These are phyloP conservation scores for Boletus sensibilis DNA, from an alignment of 768 basidiomycete genomes.

Conservation along the genomic window DNA sequence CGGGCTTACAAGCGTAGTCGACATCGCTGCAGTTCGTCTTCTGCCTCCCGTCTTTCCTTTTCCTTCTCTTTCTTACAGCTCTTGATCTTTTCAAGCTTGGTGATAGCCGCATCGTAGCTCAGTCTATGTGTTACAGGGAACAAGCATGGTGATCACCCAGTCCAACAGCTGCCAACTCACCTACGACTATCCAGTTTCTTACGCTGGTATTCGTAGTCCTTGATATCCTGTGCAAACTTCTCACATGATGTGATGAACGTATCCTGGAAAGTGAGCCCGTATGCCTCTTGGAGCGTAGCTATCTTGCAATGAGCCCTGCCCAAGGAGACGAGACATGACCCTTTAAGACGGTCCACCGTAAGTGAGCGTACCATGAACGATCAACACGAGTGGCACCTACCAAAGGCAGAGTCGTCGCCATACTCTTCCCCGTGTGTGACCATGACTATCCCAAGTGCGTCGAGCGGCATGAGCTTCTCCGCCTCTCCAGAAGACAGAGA, in stretches of 20 bases:
- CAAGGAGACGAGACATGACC: slow-evolving; percentile 67
- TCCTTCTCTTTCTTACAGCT: slow-evolving; percentile 81
- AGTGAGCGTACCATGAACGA: neutral
- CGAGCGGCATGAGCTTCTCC: slow-evolving; percentile 74
- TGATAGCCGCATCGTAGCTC: slow-evolving; percentile 72
- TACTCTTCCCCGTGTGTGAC: slow-evolving; percentile 82
- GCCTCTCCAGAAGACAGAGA: slow-evolving; percentile 56
- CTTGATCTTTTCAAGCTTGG: slow-evolving; percentile 67
- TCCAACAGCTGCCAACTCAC: slow-evolving; percentile 37
- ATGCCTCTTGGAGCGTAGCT: slow-evolving; percentile 82
- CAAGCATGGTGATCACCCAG: neutral
- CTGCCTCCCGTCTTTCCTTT: slow-evolving; percentile 66
- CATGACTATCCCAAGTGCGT: slow-evolving; percentile 84
- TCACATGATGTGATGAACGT: slow-evolving; percentile 69
- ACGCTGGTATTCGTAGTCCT: slow-evolving; percentile 74
- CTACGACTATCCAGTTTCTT: slow-evolving; percentile 88
- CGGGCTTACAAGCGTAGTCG: slow-evolving; percentile 69
- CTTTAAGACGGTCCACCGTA: slow-evolving; percentile 35
- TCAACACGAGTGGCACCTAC: slow-evolving; percentile 35
- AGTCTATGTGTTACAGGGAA: slow-evolving; percentile 42
- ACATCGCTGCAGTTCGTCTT: slow-evolving; percentile 75
- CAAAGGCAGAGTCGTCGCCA: slow-evolving; percentile 72
- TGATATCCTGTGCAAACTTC: slow-evolving; percentile 68
- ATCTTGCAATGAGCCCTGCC: slow-evolving; percentile 85
- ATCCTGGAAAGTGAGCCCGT: slow-evolving; percentile 67